Evolutionary conservation across 192 early-diverging fungal genomes (phyloP).

Genomic region (Podochytrium sp.): DNA sequence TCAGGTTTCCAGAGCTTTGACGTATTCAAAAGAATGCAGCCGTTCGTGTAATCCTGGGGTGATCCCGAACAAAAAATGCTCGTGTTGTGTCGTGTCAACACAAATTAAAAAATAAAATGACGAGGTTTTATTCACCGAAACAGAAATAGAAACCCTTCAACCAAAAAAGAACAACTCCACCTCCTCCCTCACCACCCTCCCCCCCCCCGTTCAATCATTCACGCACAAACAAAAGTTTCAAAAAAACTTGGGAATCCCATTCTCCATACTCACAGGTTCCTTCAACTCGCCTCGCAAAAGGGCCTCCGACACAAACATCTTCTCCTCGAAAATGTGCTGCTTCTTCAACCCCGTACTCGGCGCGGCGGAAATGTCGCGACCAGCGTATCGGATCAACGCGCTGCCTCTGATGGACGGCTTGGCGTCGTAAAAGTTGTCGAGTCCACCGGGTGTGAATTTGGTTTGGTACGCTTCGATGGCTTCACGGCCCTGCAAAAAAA

Average conservation of each 20-base stretch:
- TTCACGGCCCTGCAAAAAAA: slow-evolving; percentile 42
- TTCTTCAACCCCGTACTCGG: slow-evolving; percentile 90
- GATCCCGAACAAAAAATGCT: too few relatives aligned
- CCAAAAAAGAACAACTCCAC: background rate
- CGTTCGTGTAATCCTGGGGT: too few relatives aligned
- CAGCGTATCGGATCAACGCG: slow-evolving; percentile 70
- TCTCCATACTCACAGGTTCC: slow-evolving; percentile 43
- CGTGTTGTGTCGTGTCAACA: too few relatives aligned
- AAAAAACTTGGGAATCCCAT: slow-evolving; percentile 49
- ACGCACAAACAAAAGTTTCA: slow-evolving; percentile 1
- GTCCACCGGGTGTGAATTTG: slow-evolving; percentile 46
- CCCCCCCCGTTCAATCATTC: too few relatives aligned
- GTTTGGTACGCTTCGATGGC: slow-evolving; percentile 41
- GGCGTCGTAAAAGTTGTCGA: slow-evolving; percentile 44
- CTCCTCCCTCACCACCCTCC: too few relatives aligned
- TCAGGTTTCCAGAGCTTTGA: too few relatives aligned
- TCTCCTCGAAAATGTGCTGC: slow-evolving; percentile 72
- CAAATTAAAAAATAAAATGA: too few relatives aligned
- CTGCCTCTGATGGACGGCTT: slow-evolving; percentile 50
- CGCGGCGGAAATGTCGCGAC: slow-evolving; percentile 83
- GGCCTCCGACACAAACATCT: slow-evolving; percentile 56
- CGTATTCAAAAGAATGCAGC: too few relatives aligned
- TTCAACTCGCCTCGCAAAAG: slow-evolving; percentile 53
- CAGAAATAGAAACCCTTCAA: background rate
- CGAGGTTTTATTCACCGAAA: too few relatives aligned